Evolutionary conservation across 768 basidiomycete species (phyloP).

Genomic region (Scleroderma bovista): DNA sequence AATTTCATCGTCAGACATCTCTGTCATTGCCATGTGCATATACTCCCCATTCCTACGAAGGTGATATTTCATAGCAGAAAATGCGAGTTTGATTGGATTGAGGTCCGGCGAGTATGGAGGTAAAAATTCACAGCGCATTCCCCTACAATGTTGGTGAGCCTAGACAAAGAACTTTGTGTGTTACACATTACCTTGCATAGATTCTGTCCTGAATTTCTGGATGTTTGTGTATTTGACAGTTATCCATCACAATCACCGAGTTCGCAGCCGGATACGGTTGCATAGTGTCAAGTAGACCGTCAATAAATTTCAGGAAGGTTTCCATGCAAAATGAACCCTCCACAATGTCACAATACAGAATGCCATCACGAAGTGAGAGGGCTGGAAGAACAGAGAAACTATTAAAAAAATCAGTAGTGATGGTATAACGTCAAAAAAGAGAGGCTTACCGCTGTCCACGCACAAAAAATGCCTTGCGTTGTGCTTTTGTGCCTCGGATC

Average conservation of each 20-base stretch:
- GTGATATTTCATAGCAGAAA: too few species aligned
- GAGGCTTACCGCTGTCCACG: conserved; percentile 13
- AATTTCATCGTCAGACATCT: too few species aligned
- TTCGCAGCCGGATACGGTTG: conserved; percentile 30
- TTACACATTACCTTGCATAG: conserved; percentile 12
- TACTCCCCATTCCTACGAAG: too few species aligned
- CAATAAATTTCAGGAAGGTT: conserved; percentile 29
- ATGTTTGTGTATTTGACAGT: conserved; percentile 32
- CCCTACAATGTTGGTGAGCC: neutral
- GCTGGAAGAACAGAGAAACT: conserved; percentile 31
- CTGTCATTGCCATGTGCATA: too few species aligned
- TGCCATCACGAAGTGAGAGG: conserved; percentile 24
- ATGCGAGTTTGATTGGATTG: conserved; percentile 31
- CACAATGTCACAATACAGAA: conserved; percentile 25
- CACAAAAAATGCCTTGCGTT: conserved; percentile 10
- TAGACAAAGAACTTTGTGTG: too few species aligned
- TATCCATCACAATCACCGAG: conserved; percentile 37
- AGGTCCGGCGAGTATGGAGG: conserved; percentile 34
- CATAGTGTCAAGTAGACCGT: conserved; percentile 31
- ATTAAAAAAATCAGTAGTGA: neutral
- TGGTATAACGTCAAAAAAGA: neutral
- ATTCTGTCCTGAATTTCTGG: conserved; percentile 29
- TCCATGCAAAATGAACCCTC: conserved; percentile 24
- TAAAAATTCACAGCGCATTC: conserved; percentile 11
- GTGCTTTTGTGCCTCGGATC: neutral